A percentile compares a stretch with the other conserved stretches of the same genome.
Evolutionary conservation across 495 filamentous ascomycete genomes (phyloP).

Genomic region (Aspergillus olivimuriae): DNA sequence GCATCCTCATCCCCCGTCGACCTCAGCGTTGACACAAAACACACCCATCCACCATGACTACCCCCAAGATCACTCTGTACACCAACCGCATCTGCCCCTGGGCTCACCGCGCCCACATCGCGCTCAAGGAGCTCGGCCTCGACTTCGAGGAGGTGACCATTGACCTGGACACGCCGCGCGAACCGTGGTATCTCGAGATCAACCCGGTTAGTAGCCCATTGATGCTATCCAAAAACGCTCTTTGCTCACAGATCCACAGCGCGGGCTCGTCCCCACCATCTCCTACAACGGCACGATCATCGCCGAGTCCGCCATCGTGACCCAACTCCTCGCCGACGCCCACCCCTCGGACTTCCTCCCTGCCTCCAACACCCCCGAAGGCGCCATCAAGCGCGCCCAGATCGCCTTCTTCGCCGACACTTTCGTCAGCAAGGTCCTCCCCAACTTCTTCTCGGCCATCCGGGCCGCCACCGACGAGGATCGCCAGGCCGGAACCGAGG

Average conservation of each 20-base stretch:
- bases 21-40: not conserved
- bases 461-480: conserved; percentile 30
- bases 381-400: conserved; percentile 56
- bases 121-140: conserved; percentile 63
- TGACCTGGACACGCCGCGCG: conserved; percentile 64
- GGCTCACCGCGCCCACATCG: conserved; percentile 78
- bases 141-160: conserved; percentile 77
- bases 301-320: conserved; percentile 67
- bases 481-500: conserved; percentile 25
- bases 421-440: conserved; percentile 56
- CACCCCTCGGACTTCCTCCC: conserved; percentile 45
- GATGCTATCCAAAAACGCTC: too few species aligned
- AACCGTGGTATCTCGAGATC: conserved; percentile 76
- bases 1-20: not conserved
- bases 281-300: conserved; percentile 67
- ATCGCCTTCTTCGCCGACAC: conserved; percentile 74
- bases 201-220: too few species aligned
- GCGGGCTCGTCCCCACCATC: conserved; percentile 71
- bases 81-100: conserved; percentile 75
- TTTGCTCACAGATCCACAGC: conserved; percentile 34
- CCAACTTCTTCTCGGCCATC: conserved; percentile 37
- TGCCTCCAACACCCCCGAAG: conserved; percentile 24
- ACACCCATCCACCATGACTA: conserved; percentile 17
- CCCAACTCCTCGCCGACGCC: conserved; percentile 63
- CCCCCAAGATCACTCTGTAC: conserved; percentile 55